Conservation (phyloP, 306 rosid genomes). For the Dryas octopetala region DNA sequence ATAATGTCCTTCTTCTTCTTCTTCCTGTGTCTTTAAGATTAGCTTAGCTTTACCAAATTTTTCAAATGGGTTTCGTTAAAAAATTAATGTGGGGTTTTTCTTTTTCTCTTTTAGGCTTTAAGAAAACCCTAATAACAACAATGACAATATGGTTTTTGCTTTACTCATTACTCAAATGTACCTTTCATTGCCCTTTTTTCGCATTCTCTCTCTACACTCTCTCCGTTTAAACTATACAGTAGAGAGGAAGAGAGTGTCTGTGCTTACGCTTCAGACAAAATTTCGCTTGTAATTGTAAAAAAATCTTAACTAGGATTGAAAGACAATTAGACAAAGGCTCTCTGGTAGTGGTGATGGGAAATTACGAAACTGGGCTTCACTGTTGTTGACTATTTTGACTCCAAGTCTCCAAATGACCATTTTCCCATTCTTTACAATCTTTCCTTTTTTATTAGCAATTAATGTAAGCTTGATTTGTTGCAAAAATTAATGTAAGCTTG, state of each 20-base stretch:
- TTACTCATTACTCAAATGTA: slow-evolving; percentile 58
- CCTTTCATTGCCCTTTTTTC: slow-evolving; percentile 22
- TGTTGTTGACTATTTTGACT: not conserved
- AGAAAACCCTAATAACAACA: slow-evolving; percentile 66
- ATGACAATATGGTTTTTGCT: slow-evolving; percentile 71
- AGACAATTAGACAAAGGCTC: slow-evolving; percentile 13
- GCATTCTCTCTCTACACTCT: slow-evolving; percentile 71
- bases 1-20: slow-evolving; percentile 13
- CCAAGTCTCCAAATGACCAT: slow-evolving; percentile 15
- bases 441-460: not conserved
- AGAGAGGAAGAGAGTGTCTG: slow-evolving; percentile 22
- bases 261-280: slow-evolving; percentile 36
- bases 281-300: slow-evolving; percentile 21
- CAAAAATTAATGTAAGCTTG: not conserved
- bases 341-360: not conserved
- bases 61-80: slow-evolving; percentile 17
- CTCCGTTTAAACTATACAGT: slow-evolving; percentile 41
- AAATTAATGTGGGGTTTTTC: not conserved
- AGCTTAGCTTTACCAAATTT: slow-evolving; percentile 22
- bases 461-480: not conserved
- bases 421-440: slow-evolving; percentile 2
- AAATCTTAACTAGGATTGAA: slow-evolving; percentile 21
- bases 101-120: slow-evolving; percentile 29
- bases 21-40: slow-evolving; percentile 30
- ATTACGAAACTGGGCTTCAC: slow-evolving; percentile 30